Conservation (phyloP, 441 rosid genomes). For the Gossypium gossypioides region DNA sequence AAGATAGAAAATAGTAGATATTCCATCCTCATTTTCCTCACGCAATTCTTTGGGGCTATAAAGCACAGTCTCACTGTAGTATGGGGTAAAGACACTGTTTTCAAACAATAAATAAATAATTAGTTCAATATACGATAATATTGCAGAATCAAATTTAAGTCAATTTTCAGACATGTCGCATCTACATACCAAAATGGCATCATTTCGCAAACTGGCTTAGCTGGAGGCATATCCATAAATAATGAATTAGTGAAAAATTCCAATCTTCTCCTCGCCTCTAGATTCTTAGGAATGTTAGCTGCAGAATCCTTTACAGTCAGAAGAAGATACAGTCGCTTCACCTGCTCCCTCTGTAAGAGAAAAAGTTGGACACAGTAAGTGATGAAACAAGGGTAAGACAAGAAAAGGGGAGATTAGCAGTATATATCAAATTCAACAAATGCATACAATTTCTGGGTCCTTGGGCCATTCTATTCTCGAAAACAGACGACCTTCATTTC, state of each 20-base stretch:
- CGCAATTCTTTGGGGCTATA: constrained; percentile 88
- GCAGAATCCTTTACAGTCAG: constrained; percentile 95
- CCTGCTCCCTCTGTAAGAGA: constrained; percentile 73
- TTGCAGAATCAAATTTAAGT: background rate
- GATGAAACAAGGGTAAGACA: constrained; percentile 21
- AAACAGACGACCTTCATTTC: constrained; percentile 80
- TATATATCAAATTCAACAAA: background rate
- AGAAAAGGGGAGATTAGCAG: constrained; percentile 1
- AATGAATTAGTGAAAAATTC: constrained; percentile 84
- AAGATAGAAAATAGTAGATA: constrained; percentile 93
- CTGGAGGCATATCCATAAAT: constrained; percentile 91
- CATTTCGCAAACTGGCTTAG: constrained; percentile 86
- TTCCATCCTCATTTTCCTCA: constrained; percentile 97
- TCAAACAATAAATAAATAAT: constrained; percentile 18
- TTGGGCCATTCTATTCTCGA: constrained; percentile 87
- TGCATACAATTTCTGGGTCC: constrained; percentile 81
- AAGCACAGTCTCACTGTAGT: constrained; percentile 98
- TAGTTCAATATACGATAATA: constrained; percentile 10
- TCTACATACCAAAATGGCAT: constrained; percentile 64
- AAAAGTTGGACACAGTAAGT: constrained; percentile 13
- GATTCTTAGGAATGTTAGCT: constrained; percentile 89
- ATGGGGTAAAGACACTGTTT: constrained; percentile 95
- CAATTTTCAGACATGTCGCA: background rate
- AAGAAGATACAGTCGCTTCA: constrained; percentile 92
- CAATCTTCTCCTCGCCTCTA: constrained; percentile 96